Evolutionary conservation across 1,139 yeast species (phyloP), one percentile per base, ranked within the genome.

Genomic region (Candida labiduridarum): DNA sequence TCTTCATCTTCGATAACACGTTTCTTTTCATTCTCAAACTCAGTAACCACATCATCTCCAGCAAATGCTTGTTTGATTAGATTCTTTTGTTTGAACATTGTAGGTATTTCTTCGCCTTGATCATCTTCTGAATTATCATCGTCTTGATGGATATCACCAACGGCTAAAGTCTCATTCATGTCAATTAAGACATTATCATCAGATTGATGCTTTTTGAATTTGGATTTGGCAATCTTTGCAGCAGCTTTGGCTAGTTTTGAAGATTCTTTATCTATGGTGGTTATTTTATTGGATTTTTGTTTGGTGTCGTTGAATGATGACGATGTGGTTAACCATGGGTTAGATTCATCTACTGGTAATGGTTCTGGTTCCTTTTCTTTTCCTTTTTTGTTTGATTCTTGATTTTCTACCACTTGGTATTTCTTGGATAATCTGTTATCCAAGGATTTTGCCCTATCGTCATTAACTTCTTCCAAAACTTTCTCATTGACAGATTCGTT

Each of bases 61-160:
- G 97, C 98, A 76, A 94, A 94, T 0, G 99, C 99, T 62, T 92
- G 87, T 56, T 85, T 82, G 54, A 90, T 89, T 45, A 94, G 76
- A 51, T 90, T 94, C 54, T 84, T 84, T 66, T 94, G 97, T 59
- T 83, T 80, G 71, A 94, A 89, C 75, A 80, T 69, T 47, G 68
- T 72, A 2, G 63, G 69, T 10, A 62, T 69, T 5, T 64, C 67
- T 25, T 68, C 72, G 8, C 67, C 74, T 25, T 25, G 29, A 47
- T 75, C 77, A 45, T 72, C 72, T 34, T 71, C 76, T 7, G 71
- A 68, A 22, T 78, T 75, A 54, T 81, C 84, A 15, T 53, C 84
- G 15, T 53, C 54, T 33, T 54, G 47, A 16, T 51, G 46, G 3
- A 71, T 71, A 16, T 55, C 62, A 27, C 45, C 49, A 4, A 72